Percentiles rank a stretch among this genome's conserved stretches.
Evolutionary conservation across 164 flowering plant species (phyloP).

Genomic region (Nymphaea thermarum): DNA sequence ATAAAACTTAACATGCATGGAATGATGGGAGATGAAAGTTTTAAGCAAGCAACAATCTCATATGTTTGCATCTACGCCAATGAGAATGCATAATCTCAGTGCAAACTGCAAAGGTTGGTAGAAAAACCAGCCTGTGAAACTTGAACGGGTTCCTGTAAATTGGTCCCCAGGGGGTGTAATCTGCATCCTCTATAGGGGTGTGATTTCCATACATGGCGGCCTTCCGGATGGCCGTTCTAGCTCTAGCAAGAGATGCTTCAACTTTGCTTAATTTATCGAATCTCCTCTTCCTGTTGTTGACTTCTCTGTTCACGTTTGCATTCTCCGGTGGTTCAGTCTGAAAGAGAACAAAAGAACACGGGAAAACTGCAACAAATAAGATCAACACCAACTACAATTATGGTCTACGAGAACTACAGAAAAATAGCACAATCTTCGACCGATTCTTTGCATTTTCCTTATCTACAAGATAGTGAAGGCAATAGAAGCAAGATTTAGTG

Average conservation of each 20-base stretch:
- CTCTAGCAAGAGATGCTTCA: conserved; percentile 22
- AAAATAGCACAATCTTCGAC: neutral
- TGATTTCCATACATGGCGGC: conserved; percentile 9
- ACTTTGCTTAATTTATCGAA: conserved; percentile 13
- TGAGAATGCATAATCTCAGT: too few relatives aligned
- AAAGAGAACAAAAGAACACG: neutral
- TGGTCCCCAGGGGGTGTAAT: conserved; percentile 26
- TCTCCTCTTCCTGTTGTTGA: neutral
- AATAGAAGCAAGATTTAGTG: too few relatives aligned
- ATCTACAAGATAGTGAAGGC: too few relatives aligned
- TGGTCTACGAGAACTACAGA: neutral
- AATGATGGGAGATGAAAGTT: neutral
- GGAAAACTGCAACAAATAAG: neutral
- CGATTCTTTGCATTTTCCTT: neutral
- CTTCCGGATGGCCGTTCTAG: conserved; percentile 22
- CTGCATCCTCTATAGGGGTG: conserved; percentile 9
- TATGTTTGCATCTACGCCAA: too few relatives aligned
- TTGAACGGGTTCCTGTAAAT: conserved; percentile 24
- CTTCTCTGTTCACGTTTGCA: neutral
- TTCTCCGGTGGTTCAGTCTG: neutral
- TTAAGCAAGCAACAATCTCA: neutral
- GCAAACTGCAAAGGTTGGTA: neutral
- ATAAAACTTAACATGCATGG: neutral
- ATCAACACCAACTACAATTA: neutral
- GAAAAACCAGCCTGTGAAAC: conserved; percentile 19